Evolutionary conservation across 1,284 basidiomycete genomes (phyloP), one percentile per base, ranked within the genome.

Genomic region (Melampsora americana): DNA sequence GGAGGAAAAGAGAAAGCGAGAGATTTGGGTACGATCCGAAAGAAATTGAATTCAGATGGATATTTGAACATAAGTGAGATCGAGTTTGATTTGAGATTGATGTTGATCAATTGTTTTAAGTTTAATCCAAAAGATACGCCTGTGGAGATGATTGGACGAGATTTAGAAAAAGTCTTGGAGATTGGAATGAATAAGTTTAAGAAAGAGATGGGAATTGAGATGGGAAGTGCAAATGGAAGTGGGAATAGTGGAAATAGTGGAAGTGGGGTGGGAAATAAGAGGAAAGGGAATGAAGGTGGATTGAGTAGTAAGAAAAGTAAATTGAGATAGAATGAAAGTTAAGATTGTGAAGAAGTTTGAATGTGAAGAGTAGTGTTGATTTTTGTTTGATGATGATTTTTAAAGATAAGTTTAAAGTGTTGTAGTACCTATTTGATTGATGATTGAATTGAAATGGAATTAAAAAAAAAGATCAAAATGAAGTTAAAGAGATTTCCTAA

Each of bases 81-180:
- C 79, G 90, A 92, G 80, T 89, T 88, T 11, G 94, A 96, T 82
- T 84, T 94, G 77, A 87, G 89, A 69, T 86, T 95, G 48, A 95
- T 96, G 92, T 84, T 92, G 72, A 82, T 87, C 77, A 96, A 95
- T 81, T 92, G 92, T 48, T 87, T 91, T 82, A 87, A 86, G 64
- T 96, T 94, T 86, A 96, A 96, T 80, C 90, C 90, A 0, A 84
- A 85, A 0, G 89, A 90, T 61, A 91, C 90, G 5, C 90, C 90
- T 75, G 90, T 95, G 6, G 89, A 90, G 11, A 83, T 81, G 26
- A 81, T 82, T 1, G 84, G 83, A 0, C 79, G 80, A 42, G 80
- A 79, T 35, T 81, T 85, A 69, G 83, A 83, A 67, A 80, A 79
- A 39, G 81, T 80, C 28, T 85, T 83, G 75, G 78, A 79, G 32